These are phyloP conservation scores for Acacia confusa DNA, from an alignment of 306 rosid genomes.

Conservation along the genomic window DNA sequence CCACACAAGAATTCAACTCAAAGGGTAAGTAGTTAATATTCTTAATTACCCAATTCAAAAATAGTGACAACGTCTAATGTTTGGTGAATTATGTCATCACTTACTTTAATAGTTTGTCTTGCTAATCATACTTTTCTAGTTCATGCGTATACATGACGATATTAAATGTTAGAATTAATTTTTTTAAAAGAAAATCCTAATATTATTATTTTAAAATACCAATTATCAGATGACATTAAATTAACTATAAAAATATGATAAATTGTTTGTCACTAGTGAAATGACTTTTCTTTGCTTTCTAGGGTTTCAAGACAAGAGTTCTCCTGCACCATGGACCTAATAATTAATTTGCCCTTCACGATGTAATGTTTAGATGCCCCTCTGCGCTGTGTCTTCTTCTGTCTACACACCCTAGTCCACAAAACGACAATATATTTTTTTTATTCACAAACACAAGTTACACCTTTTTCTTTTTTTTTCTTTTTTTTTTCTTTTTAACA, in stretches of 20 bases:
- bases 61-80: neutral
- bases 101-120: neutral
- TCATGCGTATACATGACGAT: too few species aligned
- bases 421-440: neutral
- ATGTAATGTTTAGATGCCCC: neutral
- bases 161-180: neutral
- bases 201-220: neutral
- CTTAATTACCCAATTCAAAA: slow-evolving; percentile 29
- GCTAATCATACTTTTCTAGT: neutral
- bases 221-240: neutral
- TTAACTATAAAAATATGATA: neutral
- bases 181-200: neutral
- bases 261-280: neutral
- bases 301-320: neutral
- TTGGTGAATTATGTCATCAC: neutral
- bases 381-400: neutral
- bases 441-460: too few species aligned
- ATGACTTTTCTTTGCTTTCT: neutral
- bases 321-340: neutral
- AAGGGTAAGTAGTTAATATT: slow-evolving; percentile 38
- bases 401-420: neutral
- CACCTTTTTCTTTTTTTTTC: too few species aligned
- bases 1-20: slow-evolving; percentile 34
- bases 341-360: slow-evolving; percentile 1
- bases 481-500: too few species aligned